Evolutionary conservation across 83 land plant species (phyloP).

Genomic region (Diphasiastrum complanatum): DNA sequence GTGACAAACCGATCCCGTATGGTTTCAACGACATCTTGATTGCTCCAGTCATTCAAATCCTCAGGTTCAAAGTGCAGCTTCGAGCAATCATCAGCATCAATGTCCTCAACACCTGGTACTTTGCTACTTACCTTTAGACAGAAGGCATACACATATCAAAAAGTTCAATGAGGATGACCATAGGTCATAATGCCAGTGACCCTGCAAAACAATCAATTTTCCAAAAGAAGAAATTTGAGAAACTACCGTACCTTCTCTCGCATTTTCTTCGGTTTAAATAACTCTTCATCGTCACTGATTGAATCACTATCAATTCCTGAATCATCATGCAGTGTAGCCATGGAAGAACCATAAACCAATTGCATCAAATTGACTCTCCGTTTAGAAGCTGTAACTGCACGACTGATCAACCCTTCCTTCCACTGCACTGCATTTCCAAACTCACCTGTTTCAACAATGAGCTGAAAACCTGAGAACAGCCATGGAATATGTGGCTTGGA

Average conservation of each 20-base stretch:
- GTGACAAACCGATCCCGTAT: conserved; percentile 95
- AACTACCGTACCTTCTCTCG: conserved; percentile 40
- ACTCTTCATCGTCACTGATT: conserved; percentile 67
- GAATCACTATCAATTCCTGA: conserved; percentile 34
- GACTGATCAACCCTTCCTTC: conserved; percentile 61
- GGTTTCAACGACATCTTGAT: conserved; percentile 42
- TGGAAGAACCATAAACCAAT: conserved; percentile 68
- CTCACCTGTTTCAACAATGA: conserved; percentile 25
- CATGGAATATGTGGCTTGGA: not conserved
- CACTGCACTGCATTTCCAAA: conserved; percentile 70
- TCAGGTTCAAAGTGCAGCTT: conserved; percentile 31
- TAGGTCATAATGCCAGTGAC: too few relatives aligned
- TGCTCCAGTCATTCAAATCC: conserved; percentile 50
- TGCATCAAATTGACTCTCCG: conserved; percentile 63
- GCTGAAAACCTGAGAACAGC: conserved; percentile 1
- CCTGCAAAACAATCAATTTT: not conserved
- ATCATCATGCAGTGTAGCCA: conserved; percentile 20
- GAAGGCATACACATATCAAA: too few relatives aligned
- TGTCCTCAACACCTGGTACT: conserved; percentile 32
- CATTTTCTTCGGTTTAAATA: conserved; percentile 65
- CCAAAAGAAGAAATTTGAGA: not conserved
- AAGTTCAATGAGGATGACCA: too few relatives aligned
- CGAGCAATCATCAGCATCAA: conserved; percentile 72
- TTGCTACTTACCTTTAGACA: conserved; percentile 29
- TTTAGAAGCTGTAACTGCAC: conserved; percentile 27